phyloP scores from a whole-genome alignment of 495 filamentous ascomycete species.

The Melanomma pulvis-pyrius region DNA sequence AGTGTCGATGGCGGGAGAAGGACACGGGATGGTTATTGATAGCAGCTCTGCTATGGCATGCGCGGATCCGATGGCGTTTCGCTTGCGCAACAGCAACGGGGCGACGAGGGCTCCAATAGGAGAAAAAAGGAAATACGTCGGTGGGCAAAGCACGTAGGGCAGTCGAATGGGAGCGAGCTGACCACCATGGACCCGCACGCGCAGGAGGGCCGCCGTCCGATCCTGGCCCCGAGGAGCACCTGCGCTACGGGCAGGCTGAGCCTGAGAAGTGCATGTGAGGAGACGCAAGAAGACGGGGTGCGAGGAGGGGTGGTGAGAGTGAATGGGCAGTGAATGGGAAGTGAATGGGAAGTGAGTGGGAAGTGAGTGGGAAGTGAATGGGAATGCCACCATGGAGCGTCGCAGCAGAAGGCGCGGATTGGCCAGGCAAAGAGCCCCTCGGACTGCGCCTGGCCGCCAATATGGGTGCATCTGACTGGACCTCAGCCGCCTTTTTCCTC shows the following conservation, averaged over 20 bases:
- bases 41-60: background rate
- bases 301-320: too few relatives aligned
- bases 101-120: constrained; percentile 29
- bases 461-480: constrained; percentile 1
- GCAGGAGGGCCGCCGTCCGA: constrained; percentile 4
- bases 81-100: background rate
- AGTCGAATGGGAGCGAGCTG: constrained; percentile 31
- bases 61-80: background rate
- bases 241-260: too few relatives aligned
- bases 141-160: constrained; percentile 20
- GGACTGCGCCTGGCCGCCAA: constrained; percentile 1
- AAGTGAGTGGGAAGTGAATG: too few relatives aligned
- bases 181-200: constrained; percentile 14
- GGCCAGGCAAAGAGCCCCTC: background rate
- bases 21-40: too few relatives aligned
- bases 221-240: background rate
- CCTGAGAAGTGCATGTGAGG: too few relatives aligned
- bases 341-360: too few relatives aligned
- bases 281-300: too few relatives aligned
- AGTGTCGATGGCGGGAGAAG: background rate
- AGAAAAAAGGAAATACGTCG: constrained; percentile 29
- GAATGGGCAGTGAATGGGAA: too few relatives aligned
- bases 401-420: background rate
- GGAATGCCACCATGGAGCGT: background rate
- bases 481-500: background rate